Evolutionary conservation across 2,329 filamentous ascomycete species (phyloP).

Genomic region (Fusarium cicatricum): DNA sequence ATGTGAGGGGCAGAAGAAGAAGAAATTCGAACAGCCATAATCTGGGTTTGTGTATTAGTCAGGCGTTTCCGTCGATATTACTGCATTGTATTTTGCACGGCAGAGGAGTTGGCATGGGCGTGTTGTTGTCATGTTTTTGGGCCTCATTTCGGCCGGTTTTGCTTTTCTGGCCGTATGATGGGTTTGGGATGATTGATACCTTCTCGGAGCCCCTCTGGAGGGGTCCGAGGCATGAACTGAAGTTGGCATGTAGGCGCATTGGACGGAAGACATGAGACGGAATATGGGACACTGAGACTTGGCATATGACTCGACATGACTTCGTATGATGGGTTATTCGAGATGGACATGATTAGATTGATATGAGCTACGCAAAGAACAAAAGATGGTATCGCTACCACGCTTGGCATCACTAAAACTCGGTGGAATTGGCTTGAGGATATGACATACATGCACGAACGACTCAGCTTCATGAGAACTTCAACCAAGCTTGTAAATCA

Average conservation of each 20-base stretch:
- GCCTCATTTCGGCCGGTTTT: slow-evolving; percentile 23
- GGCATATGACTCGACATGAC: slow-evolving; percentile 15
- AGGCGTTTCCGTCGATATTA: slow-evolving; percentile 42
- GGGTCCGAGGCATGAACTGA: slow-evolving; percentile 33
- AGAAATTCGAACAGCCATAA: not conserved
- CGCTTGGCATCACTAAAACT: not conserved
- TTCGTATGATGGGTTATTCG: slow-evolving; percentile 6
- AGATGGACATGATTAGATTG: slow-evolving; percentile 38
- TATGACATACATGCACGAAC: too few relatives aligned
- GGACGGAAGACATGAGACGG: slow-evolving; percentile 13
- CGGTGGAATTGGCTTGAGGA: not conserved
- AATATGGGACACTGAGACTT: not conserved
- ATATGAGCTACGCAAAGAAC: slow-evolving; percentile 37
- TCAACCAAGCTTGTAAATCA: not conserved
- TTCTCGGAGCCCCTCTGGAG: slow-evolving; percentile 39
- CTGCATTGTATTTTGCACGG: slow-evolving; percentile 35
- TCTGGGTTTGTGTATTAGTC: slow-evolving; percentile 38
- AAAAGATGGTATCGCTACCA: slow-evolving; percentile 34
- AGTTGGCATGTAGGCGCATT: slow-evolving; percentile 25
- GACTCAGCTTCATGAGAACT: not conserved
- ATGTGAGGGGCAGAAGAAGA: slow-evolving; percentile 19
- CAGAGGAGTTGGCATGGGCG: slow-evolving; percentile 41
- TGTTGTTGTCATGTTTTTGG: slow-evolving; percentile 33
- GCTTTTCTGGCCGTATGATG: slow-evolving; percentile 25
- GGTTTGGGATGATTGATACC: slow-evolving; percentile 39